phyloP scores from a whole-genome alignment of 177 flowering plant genomes.

The Vitis hybrid region DNA sequence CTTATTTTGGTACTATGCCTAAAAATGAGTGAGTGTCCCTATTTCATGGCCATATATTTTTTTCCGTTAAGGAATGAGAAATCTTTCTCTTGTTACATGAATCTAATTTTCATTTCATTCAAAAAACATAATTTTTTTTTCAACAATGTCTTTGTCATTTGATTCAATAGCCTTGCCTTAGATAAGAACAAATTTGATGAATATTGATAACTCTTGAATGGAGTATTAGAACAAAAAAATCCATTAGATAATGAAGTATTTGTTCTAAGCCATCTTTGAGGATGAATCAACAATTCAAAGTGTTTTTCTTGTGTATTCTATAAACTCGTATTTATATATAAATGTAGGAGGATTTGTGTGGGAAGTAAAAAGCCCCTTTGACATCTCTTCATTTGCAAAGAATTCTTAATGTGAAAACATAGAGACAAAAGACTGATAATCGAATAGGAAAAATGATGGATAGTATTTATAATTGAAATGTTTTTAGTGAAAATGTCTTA shows the following conservation, averaged over 20 bases:
- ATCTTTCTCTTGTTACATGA: fast-evolving
- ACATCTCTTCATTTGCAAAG: conserved; percentile 17
- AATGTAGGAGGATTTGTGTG: conserved; percentile 16
- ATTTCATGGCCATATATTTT: no score
- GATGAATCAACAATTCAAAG: not conserved
- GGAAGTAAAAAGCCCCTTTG: conserved; percentile 13
- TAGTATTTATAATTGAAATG: not conserved
- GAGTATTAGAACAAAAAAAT: not conserved
- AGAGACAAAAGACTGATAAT: conserved; percentile 6
- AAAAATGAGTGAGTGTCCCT: no score
- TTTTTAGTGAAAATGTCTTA: no score
- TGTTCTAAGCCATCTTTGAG: not conserved
- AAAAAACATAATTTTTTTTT: no score
- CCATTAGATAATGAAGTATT: not conserved
- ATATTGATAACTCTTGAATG: not conserved
- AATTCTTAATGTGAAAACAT: conserved; percentile 11
- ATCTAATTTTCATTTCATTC: no score
- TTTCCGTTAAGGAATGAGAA: no score
- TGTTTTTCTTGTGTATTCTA: not conserved
- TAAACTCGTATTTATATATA: not conserved
- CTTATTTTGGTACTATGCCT: no score
- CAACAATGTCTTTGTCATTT: no score
- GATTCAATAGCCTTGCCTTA: fast-evolving
- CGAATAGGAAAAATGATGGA: conserved; percentile 9
- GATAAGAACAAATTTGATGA: fast-evolving